Conservation (phyloP, 2,329 filamentous ascomycete species). For the Aureobasidium sp. region DNA sequence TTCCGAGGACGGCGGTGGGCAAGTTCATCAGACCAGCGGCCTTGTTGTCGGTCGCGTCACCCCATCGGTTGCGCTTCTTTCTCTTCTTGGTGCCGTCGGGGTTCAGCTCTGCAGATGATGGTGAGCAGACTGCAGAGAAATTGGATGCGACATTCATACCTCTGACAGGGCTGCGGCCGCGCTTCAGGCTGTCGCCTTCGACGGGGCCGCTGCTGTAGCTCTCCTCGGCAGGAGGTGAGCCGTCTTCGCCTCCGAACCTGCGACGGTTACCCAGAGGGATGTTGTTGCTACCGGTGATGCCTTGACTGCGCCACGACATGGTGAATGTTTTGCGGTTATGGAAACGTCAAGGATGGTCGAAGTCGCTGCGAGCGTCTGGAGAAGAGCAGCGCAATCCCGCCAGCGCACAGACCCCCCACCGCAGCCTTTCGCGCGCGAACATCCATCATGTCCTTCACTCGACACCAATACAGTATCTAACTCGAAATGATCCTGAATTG, state of each 20-base stretch:
- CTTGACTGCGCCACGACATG: constrained; percentile 62
- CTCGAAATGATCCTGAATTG: too few relatives aligned
- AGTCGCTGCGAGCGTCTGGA: neutral
- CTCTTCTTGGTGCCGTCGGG: constrained; percentile 75
- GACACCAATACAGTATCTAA: too few relatives aligned
- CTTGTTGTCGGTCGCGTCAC: constrained; percentile 96
- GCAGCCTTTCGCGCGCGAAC: neutral
- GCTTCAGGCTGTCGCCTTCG: constrained; percentile 60
- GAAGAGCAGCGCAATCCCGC: neutral
- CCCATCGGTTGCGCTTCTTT: constrained; percentile 99
- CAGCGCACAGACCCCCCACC: neutral
- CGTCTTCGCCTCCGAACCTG: constrained; percentile 59
- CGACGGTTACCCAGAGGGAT: constrained; percentile 83
- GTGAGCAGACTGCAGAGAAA: constrained; percentile 19
- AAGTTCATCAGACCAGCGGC: constrained; percentile 96
- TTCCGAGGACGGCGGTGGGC: constrained; percentile 89
- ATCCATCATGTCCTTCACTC: neutral
- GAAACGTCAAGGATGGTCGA: neutral
- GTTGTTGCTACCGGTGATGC: constrained; percentile 97
- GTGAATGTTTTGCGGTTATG: neutral
- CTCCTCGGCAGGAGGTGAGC: constrained; percentile 37
- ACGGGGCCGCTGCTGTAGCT: constrained; percentile 84
- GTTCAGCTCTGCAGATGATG: constrained; percentile 28
- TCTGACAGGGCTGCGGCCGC: constrained; percentile 85
- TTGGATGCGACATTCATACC: constrained; percentile 44